phyloP scores from a whole-genome alignment of 2,329 filamentous ascomycete species.

The Cyanodermella asteris region DNA sequence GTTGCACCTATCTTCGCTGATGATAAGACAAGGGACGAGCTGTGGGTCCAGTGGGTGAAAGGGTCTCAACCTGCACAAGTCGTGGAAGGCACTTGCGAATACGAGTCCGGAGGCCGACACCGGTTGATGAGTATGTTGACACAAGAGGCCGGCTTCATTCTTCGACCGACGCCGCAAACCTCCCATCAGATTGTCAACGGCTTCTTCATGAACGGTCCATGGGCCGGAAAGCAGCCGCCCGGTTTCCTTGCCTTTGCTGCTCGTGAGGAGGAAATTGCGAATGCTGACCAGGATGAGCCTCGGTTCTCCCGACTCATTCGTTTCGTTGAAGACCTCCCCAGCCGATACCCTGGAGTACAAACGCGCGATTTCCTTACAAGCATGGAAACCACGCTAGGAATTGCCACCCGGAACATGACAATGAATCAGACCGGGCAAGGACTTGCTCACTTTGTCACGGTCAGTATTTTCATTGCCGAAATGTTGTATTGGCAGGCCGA shows the following conservation, averaged over 20 bases:
- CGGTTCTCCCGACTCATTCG: conserved; percentile 22
- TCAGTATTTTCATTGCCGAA: conserved; percentile 94
- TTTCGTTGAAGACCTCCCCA: conserved; percentile 47
- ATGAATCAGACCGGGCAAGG: conserved; percentile 40
- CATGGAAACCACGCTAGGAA: no score
- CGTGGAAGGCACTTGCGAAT: conserved; percentile 34
- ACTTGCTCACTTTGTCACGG: conserved; percentile 79
- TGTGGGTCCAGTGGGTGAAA: conserved; percentile 79
- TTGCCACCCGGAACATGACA: not conserved
- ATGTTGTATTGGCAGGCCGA: conserved; percentile 81
- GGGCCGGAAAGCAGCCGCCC: no score
- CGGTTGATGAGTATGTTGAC: conserved; percentile 22
- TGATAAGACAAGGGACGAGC: conserved; percentile 72
- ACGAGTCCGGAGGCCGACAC: conserved; percentile 29
- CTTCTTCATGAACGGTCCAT: conserved; percentile 7
- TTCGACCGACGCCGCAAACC: conserved; percentile 44
- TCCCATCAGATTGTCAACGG: conserved; percentile 43
- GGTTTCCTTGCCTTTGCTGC: conserved; percentile 1
- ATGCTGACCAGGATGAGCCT: conserved; percentile 6
- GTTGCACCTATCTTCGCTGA: conserved; percentile 83
- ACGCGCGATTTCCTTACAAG: conserved; percentile 51
- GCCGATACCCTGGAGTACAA: conserved; percentile 50
- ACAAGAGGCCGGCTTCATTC: conserved; percentile 43
- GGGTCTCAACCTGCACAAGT: conserved; percentile 34
- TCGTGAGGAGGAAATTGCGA: no score